A percentile compares a stretch with the other conserved stretches of the same genome.
Evolutionary conservation across 257 asterid genomes (phyloP).

Genomic region (Nicotiana noctiflora): DNA sequence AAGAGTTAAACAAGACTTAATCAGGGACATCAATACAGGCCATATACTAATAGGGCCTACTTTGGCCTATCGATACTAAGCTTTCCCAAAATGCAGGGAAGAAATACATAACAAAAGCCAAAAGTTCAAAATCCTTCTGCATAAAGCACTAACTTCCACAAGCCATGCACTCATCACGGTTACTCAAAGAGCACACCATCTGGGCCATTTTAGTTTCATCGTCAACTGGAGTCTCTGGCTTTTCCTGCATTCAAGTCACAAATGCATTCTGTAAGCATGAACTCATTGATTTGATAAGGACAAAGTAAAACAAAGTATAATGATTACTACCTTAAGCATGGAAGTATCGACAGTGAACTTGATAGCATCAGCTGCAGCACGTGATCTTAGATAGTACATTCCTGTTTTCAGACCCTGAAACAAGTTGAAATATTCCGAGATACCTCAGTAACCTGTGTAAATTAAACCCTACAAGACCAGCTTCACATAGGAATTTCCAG

Average conservation of each 20-base stretch:
- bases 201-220: slow-evolving; percentile 70
- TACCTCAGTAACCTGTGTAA: neutral
- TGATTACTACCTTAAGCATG: slow-evolving; percentile 47
- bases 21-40: neutral
- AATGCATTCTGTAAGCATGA: neutral
- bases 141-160: slow-evolving; percentile 64
- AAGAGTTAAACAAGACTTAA: neutral
- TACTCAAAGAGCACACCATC: slow-evolving; percentile 70
- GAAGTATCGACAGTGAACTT: slow-evolving; percentile 81
- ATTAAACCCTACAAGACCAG: neutral
- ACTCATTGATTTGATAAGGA: neutral
- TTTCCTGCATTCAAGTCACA: slow-evolving; percentile 21
- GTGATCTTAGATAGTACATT: slow-evolving; percentile 86
- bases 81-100: neutral
- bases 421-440: neutral
- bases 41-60: neutral
- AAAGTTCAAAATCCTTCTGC: neutral
- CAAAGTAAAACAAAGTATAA: neutral
- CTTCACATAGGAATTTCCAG: neutral
- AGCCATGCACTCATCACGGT: slow-evolving; percentile 80
- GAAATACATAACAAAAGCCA: neutral
- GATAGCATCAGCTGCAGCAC: slow-evolving; percentile 95
- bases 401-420: slow-evolving; percentile 89
- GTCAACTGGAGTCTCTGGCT: slow-evolving; percentile 21
- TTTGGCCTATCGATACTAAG: neutral